Evolutionary conservation across 371 early-diverging fungal species (phyloP).

Genomic region (Saksenaea oblongispora): DNA sequence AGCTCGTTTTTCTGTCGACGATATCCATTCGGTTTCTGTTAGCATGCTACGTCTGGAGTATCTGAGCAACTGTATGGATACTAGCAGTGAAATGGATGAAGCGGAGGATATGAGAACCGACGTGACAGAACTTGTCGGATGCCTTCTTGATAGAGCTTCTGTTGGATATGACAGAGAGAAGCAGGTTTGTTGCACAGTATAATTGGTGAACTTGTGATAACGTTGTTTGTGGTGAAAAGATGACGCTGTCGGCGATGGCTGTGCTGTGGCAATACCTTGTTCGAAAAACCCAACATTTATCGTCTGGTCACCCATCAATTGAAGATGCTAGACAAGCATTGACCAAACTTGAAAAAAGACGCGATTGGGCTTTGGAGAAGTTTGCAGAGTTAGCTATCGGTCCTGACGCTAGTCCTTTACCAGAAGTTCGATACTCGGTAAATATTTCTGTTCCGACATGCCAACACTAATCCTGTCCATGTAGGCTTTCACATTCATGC

Average conservation of each 20-base stretch:
- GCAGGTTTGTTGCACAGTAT: conserved; percentile 15
- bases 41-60: conserved; percentile 42
- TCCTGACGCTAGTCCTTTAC: conserved; percentile 24
- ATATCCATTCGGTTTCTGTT: conserved; percentile 43
- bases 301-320: conserved; percentile 13
- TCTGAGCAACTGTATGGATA: conserved; percentile 35
- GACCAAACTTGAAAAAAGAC: conserved; percentile 27
- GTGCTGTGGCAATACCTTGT: conserved; percentile 44
- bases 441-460: background rate
- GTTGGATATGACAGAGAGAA: conserved; percentile 36
- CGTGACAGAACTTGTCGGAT: conserved; percentile 23
- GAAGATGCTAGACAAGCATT: conserved; percentile 12
- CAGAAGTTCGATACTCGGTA: conserved; percentile 24
- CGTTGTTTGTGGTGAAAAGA: conserved; percentile 8
- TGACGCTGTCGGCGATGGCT: conserved; percentile 31
- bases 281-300: conserved; percentile 39
- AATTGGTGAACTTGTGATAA: background rate
- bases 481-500: conserved; percentile 49
- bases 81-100: conserved; percentile 41
- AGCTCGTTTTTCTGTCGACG: conserved; percentile 35
- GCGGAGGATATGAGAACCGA: conserved; percentile 36
- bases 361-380: conserved; percentile 38
- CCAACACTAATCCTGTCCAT: background rate
- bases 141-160: conserved; percentile 36
- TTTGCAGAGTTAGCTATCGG: conserved; percentile 20